Conservation (phyloP, 2,329 filamentous ascomycete species). For the Hypoxylon sp. region DNA sequence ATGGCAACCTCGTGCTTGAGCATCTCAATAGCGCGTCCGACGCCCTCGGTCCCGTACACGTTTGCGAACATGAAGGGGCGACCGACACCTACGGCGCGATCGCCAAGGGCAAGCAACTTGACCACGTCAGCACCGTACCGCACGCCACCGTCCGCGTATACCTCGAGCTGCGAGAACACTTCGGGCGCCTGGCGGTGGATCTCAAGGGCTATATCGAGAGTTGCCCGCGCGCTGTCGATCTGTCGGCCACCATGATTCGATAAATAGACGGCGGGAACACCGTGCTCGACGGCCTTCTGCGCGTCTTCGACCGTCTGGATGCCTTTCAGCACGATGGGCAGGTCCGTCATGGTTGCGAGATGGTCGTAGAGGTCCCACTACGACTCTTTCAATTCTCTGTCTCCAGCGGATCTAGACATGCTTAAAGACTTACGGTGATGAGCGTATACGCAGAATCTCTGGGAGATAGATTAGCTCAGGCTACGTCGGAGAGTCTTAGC, state of each 20-base stretch:
- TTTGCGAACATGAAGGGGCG: slow-evolving; percentile 62
- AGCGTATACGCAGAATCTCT: slow-evolving; percentile 37
- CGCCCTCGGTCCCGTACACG: slow-evolving; percentile 59
- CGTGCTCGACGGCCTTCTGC: slow-evolving; percentile 44
- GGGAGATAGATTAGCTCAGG: slow-evolving; percentile 16
- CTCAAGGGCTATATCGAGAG: slow-evolving; percentile 50
- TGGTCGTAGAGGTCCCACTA: slow-evolving; percentile 48
- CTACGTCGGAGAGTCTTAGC: neutral
- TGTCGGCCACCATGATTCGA: slow-evolving; percentile 55
- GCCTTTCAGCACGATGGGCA: slow-evolving; percentile 51
- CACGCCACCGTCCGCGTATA: slow-evolving; percentile 52
- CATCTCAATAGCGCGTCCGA: slow-evolving; percentile 56
- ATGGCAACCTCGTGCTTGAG: slow-evolving; percentile 58
- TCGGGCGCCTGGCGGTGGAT: slow-evolving; percentile 47
- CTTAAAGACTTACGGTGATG: slow-evolving; percentile 33
- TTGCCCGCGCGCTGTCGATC: slow-evolving; percentile 48
- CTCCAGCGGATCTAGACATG: neutral
- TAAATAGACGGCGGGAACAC: slow-evolving; percentile 50
- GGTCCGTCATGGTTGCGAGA: slow-evolving; percentile 39
- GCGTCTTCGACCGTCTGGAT: slow-evolving; percentile 52
- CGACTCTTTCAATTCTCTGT: slow-evolving; percentile 11
- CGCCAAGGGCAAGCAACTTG: slow-evolving; percentile 52
- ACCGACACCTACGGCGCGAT: slow-evolving; percentile 55
- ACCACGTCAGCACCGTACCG: slow-evolving; percentile 52
- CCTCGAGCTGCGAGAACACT: slow-evolving; percentile 49